phyloP scores from a whole-genome alignment of 306 rosid species.

The Castanospermum australe region DNA sequence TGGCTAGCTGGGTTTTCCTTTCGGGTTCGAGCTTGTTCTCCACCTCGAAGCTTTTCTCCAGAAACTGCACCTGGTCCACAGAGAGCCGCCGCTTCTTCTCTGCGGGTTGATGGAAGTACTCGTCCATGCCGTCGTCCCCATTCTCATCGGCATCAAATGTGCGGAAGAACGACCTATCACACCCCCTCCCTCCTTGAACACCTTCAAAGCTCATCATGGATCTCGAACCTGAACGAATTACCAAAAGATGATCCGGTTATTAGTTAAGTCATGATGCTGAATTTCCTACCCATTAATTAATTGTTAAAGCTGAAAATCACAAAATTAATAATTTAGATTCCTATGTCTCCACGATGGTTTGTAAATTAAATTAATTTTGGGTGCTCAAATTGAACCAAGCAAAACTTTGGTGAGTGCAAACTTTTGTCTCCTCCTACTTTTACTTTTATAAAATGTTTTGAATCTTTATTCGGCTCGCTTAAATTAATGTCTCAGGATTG shows the following conservation, averaged over 20 bases:
- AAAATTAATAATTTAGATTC: background rate
- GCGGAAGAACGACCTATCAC: constrained; percentile 36
- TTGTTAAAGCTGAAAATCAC: background rate
- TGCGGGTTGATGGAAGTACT: constrained; percentile 62
- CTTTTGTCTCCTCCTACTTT: background rate
- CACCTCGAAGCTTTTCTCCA: constrained; percentile 80
- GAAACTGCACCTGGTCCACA: constrained; percentile 67
- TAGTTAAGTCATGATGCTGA: background rate
- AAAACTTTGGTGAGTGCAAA: background rate
- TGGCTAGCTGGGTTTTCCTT: constrained; percentile 66
- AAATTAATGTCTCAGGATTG: background rate
- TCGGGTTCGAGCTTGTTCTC: constrained; percentile 93
- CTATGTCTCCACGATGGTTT: background rate
- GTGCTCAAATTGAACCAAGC: background rate
- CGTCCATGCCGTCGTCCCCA: constrained; percentile 63
- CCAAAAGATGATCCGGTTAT: background rate
- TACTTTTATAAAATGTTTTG: background rate
- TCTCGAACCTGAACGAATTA: constrained; percentile 52
- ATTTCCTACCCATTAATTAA: background rate
- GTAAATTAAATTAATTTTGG: background rate
- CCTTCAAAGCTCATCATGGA: constrained; percentile 79
- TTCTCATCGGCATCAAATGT: constrained; percentile 52
- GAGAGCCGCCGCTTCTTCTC: constrained; percentile 78
- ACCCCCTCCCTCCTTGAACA: constrained; percentile 46
- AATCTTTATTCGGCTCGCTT: background rate